Conservation (phyloP, 164 flowering plant species). For the Vitis labrusca region DNA sequence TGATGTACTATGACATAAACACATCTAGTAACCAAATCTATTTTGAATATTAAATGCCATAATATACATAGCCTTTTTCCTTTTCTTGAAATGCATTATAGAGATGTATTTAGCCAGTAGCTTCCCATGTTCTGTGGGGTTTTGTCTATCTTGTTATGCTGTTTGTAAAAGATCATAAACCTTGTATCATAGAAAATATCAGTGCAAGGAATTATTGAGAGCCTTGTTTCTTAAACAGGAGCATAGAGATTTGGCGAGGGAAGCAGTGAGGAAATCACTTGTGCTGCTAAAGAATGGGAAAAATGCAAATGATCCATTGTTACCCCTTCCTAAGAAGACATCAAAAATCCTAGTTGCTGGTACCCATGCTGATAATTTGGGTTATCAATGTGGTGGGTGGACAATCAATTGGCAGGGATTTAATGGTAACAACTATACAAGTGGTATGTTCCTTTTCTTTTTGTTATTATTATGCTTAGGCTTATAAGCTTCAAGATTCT, state of each 20-base stretch:
- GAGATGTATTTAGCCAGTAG: too few relatives aligned
- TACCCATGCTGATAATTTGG: constrained; percentile 68
- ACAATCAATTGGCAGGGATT: constrained; percentile 71
- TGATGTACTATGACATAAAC: neutral
- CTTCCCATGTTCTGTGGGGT: neutral
- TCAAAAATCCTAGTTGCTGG: constrained; percentile 60
- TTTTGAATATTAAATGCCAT: too few relatives aligned
- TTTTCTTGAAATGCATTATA: too few relatives aligned
- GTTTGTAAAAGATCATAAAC: neutral
- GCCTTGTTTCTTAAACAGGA: constrained; percentile 14
- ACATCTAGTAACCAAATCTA: too few relatives aligned
- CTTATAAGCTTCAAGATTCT: too few relatives aligned
- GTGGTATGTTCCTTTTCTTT: constrained; percentile 33
- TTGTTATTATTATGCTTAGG: too few relatives aligned
- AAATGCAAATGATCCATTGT: constrained; percentile 29
- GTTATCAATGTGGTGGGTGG: constrained; percentile 79
- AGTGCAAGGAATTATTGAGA: constrained; percentile 2
- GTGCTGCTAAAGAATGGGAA: constrained; percentile 63
- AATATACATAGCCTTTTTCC: neutral
- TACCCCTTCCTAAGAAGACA: constrained; percentile 60
- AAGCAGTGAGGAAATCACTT: constrained; percentile 59
- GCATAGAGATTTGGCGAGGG: constrained; percentile 58
- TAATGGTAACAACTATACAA: constrained; percentile 44
- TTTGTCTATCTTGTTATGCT: neutral
- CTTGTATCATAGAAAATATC: too few relatives aligned